Evolutionary conservation across 1,284 basidiomycete species (phyloP).

Genomic region (Kwoniella shivajii): DNA sequence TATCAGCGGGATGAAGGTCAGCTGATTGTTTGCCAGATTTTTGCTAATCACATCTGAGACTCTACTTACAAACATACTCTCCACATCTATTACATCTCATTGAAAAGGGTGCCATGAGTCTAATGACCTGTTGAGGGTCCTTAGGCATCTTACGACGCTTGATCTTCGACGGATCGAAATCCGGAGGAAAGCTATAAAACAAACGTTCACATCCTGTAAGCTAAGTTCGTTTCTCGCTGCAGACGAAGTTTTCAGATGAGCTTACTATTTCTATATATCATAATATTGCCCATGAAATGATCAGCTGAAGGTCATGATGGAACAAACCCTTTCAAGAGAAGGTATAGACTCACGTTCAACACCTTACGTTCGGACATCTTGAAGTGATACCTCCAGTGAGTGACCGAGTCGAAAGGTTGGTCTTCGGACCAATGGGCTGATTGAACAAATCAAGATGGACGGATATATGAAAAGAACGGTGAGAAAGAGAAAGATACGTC

Average conservation of each 20-base stretch:
- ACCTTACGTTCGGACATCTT: constrained; percentile 86
- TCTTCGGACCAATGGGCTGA: not conserved
- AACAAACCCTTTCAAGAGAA: not conserved
- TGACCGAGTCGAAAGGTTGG: not conserved
- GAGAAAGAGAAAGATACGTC: too few species aligned
- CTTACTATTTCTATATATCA: constrained; percentile 29
- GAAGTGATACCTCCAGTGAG: constrained; percentile 4
- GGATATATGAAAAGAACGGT: not conserved
- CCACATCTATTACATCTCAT: constrained; percentile 97
- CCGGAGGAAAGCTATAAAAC: constrained; percentile 58
- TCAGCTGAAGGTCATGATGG: not conserved
- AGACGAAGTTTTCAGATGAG: not conserved
- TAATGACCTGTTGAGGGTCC: constrained; percentile 93
- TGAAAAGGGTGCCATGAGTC: constrained; percentile 98
- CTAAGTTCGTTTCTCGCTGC: not conserved
- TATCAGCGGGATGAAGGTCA: not conserved
- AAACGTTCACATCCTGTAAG: not conserved
- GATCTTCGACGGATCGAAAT: constrained; percentile 97
- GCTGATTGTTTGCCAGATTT: not conserved
- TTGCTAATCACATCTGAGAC: not conserved
- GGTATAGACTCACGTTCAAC: constrained; percentile 62
- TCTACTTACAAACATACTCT: constrained; percentile 83
- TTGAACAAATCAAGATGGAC: not conserved
- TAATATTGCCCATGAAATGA: too few species aligned
- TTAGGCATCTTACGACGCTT: constrained; percentile 80